A percentile compares a stretch with the other conserved stretches of the same genome.
Evolutionary conservation across 2,329 filamentous ascomycete genomes (phyloP).

Genomic region (Aspergillus fijiensis): DNA sequence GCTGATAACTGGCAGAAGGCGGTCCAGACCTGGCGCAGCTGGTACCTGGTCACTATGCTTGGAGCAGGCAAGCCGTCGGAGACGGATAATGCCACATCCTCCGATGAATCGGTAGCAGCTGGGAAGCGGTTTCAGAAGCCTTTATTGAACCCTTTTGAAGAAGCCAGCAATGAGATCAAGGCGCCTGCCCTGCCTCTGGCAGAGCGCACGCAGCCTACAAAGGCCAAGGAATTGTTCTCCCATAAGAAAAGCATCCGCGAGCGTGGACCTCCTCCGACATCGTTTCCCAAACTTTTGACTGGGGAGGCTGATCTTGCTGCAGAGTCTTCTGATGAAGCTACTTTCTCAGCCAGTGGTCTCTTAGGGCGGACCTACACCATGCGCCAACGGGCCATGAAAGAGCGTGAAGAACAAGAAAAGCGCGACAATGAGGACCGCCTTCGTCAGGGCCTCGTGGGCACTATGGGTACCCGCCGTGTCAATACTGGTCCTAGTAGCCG

Average conservation of each 20-base stretch:
- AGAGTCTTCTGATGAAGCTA: conserved; percentile 22
- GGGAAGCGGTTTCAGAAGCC: conserved; percentile 56
- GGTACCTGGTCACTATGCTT: conserved; percentile 78
- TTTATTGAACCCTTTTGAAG: conserved; percentile 60
- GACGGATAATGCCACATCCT: conserved; percentile 15
- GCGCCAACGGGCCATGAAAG: conserved; percentile 41
- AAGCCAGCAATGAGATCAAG: conserved; percentile 32
- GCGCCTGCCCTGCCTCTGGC: conserved; percentile 23
- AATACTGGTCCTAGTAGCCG: conserved; percentile 29
- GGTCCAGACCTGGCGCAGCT: conserved; percentile 82
- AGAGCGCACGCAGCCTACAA: conserved; percentile 14
- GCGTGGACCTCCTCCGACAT: conserved; percentile 30
- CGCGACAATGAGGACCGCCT: conserved; percentile 48
- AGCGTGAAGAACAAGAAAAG: conserved; percentile 39
- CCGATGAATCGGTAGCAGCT: conserved; percentile 13
- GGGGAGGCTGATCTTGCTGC: conserved; percentile 25
- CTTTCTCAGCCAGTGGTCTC: conserved; percentile 39
- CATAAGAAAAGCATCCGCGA: conserved; percentile 31
- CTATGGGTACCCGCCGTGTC: conserved; percentile 43
- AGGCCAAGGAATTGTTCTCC: conserved; percentile 25
- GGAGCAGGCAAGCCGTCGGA: conserved; percentile 51
- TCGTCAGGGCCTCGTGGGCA: conserved; percentile 54
- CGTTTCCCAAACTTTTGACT: conserved; percentile 28
- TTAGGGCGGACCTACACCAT: conserved; percentile 43
- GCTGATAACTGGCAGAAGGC: conserved; percentile 69